Percentiles rank a stretch among this genome's conserved stretches.
Conservation (phyloP, 169 alveolate genomes). For the Eimeria praecox region DNA sequence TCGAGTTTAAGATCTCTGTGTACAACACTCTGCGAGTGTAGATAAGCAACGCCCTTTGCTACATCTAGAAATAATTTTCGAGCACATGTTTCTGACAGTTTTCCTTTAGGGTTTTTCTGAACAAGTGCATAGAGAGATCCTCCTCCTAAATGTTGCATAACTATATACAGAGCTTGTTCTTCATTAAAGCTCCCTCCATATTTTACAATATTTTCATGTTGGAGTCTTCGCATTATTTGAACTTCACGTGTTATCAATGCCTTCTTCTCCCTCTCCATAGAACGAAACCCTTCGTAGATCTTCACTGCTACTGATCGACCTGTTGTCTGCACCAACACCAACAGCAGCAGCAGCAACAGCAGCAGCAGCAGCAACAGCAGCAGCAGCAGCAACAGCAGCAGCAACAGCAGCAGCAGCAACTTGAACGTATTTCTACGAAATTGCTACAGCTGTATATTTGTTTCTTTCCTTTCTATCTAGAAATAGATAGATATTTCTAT, state of each 20-base stretch:
- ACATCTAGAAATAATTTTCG: conserved; percentile 84
- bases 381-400: too few relatives aligned
- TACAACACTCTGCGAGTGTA: conserved; percentile 89
- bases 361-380: too few relatives aligned
- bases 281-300: conserved; percentile 91
- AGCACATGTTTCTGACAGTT: conserved; percentile 89
- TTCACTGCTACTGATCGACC: conserved; percentile 91
- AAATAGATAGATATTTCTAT: too few relatives aligned
- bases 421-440: too few relatives aligned
- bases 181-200: conserved; percentile 77
- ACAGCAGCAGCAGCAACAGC: too few relatives aligned
- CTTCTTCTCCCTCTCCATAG: conserved; percentile 88
- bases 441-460: too few relatives aligned
- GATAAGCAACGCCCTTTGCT: conserved; percentile 86
- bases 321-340: conserved; percentile 50
- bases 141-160: conserved; percentile 91
- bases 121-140: conserved; percentile 89
- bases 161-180: conserved; percentile 82
- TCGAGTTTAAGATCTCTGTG: conserved; percentile 94
- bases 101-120: conserved; percentile 86
- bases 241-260: conserved; percentile 91
- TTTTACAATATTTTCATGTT: conserved; percentile 89
- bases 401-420: too few relatives aligned
- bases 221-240: conserved; percentile 87
- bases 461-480: too few relatives aligned